Conservation (phyloP, 2,329 filamentous ascomycete genomes). For the Ceratocystiopsis brevicomis region DNA sequence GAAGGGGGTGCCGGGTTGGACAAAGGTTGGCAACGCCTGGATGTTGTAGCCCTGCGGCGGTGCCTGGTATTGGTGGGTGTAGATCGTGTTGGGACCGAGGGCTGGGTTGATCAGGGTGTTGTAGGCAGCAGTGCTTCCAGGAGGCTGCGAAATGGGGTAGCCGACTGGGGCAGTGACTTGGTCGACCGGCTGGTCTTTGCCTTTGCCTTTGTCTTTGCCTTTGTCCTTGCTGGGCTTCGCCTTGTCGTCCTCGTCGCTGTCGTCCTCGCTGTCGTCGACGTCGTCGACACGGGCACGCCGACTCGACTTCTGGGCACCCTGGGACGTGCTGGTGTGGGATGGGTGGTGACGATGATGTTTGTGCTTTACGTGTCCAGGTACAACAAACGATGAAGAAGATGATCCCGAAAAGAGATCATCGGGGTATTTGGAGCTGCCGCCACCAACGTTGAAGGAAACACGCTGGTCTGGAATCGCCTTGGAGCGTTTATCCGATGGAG, state of each 20-base stretch:
- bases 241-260: background rate
- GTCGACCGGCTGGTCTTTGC: background rate
- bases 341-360: background rate
- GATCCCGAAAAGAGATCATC: too few relatives aligned
- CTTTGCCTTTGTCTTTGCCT: background rate
- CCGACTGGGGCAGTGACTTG: too few relatives aligned
- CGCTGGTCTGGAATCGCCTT: slow-evolving; percentile 1
- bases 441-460: slow-evolving; percentile 3
- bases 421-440: background rate
- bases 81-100: slow-evolving; percentile 7
- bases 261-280: slow-evolving; percentile 1
- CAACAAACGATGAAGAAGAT: background rate
- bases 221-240: background rate
- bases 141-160: too few relatives aligned
- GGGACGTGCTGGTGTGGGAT: background rate
- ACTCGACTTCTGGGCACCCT: too few relatives aligned
- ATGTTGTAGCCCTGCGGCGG: slow-evolving; percentile 1
- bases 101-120: slow-evolving; percentile 6
- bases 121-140: slow-evolving; percentile 2
- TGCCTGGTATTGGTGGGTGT: slow-evolving; percentile 3
- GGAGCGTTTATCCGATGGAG: background rate
- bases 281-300: slow-evolving; percentile 5
- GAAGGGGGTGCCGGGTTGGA: background rate
- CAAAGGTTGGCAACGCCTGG: slow-evolving; percentile 3
- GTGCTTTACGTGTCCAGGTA: background rate